Evolutionary conservation across 192 early-diverging fungal genomes (phyloP).

Genomic region (Gryganskiella cystojenkinii): DNA sequence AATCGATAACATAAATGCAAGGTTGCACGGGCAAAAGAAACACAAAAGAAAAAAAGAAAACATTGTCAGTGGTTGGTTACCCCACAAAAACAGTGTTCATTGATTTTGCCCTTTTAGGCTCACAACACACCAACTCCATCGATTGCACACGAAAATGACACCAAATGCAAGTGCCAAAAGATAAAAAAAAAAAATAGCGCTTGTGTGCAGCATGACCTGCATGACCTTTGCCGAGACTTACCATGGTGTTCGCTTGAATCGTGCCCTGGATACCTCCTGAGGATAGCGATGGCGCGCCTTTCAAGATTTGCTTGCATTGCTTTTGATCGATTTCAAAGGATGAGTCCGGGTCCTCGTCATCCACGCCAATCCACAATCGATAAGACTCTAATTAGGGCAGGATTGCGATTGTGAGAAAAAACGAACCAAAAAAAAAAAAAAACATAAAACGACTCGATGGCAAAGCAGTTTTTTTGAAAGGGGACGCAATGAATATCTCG

Average conservation of each 20-base stretch:
- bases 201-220: neutral
- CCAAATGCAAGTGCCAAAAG: too few species aligned
- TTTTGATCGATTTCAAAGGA: conserved; percentile 18
- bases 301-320: conserved; percentile 10
- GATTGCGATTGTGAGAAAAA: neutral
- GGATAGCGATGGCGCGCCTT: neutral
- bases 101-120: too few species aligned
- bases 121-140: too few species aligned
- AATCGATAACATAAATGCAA: too few species aligned
- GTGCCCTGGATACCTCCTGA: conserved; percentile 16
- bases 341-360: conserved; percentile 10
- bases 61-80: too few species aligned
- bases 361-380: conserved; percentile 20
- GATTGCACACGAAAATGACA: too few species aligned
- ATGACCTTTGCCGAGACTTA: neutral
- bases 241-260: conserved; percentile 35
- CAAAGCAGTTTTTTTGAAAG: neutral
- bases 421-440: too few species aligned
- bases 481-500: neutral
- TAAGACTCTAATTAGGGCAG: conserved; percentile 20
- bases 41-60: too few species aligned
- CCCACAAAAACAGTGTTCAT: too few species aligned
- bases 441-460: neutral
- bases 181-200: too few species aligned
- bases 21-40: too few species aligned